Conservation (phyloP, 352 stramenopile species). For the Phytophthora sojae region DNA sequence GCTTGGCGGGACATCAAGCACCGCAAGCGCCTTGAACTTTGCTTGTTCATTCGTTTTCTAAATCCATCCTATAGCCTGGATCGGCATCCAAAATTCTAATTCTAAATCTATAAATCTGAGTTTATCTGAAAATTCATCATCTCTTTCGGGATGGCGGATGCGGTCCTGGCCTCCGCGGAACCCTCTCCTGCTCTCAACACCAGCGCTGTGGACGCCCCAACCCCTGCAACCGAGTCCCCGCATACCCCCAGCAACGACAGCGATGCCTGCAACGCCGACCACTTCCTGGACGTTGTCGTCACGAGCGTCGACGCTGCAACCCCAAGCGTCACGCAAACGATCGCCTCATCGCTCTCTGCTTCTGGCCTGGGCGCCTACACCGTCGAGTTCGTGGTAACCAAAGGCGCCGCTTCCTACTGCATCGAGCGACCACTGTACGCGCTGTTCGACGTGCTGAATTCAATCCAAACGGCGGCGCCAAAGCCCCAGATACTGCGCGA, state of each 20-base stretch:
- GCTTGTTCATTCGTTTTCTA: too few species aligned
- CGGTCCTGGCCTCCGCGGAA: not conserved
- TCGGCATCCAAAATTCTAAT: too few species aligned
- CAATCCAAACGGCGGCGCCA: slow-evolving; percentile 23
- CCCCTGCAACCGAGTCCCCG: not conserved
- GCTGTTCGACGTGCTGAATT: slow-evolving; percentile 50
- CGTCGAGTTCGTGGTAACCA: slow-evolving; percentile 74
- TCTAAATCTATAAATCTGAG: not conserved
- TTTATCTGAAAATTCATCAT: not conserved
- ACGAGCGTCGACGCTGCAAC: slow-evolving; percentile 61
- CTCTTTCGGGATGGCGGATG: not conserved
- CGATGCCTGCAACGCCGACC: slow-evolving; percentile 16
- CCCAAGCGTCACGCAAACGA: slow-evolving; percentile 44
- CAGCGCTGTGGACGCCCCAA: not conserved
- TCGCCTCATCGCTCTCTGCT: slow-evolving; percentile 48
- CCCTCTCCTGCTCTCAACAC: slow-evolving; percentile 4
- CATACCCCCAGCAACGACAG: not conserved
- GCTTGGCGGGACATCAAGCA: too few species aligned
- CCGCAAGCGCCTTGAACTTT: too few species aligned
- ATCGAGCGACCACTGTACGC: slow-evolving; percentile 51
- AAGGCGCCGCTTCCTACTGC: slow-evolving; percentile 59
- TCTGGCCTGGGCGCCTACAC: slow-evolving; percentile 45
- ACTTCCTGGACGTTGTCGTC: slow-evolving; percentile 67
- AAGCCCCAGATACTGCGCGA: slow-evolving; percentile 6
- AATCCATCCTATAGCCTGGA: too few species aligned